These are phyloP conservation scores for Mortierella alpina DNA, from an alignment of 192 early-diverging fungal genomes.

Conservation along the genomic window DNA sequence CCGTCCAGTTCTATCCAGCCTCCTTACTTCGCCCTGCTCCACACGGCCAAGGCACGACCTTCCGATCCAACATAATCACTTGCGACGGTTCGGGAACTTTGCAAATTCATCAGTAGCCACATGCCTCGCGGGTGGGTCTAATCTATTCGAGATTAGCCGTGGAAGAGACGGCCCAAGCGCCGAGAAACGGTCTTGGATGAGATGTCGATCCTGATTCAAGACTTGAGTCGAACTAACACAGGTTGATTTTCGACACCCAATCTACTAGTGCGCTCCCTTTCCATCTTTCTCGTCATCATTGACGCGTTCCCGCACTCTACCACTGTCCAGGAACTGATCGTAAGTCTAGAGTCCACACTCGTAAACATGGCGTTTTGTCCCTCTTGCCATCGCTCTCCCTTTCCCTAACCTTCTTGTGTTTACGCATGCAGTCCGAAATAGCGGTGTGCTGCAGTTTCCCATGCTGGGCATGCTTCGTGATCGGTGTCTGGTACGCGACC, in stretches of 20 bases:
- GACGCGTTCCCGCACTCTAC: constrained; percentile 50
- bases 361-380: neutral
- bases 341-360: constrained; percentile 17
- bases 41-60: too few relatives aligned
- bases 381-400: neutral
- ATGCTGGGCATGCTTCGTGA: constrained; percentile 53
- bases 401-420: neutral
- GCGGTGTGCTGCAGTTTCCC: constrained; percentile 54
- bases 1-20: too few relatives aligned
- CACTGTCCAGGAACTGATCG: constrained; percentile 44
- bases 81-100: too few relatives aligned
- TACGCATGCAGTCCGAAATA: constrained; percentile 36
- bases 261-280: constrained; percentile 41
- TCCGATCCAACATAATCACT: too few relatives aligned
- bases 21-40: too few relatives aligned
- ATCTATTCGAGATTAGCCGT: too few relatives aligned
- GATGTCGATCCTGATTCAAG: neutral
- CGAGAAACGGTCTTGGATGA: too few relatives aligned
- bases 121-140: too few relatives aligned
- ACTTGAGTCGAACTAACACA: neutral
- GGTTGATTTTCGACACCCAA: too few relatives aligned
- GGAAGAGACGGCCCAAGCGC: too few relatives aligned
- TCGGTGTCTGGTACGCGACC: constrained; percentile 51
- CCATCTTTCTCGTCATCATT: constrained; percentile 48
- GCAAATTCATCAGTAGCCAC: too few relatives aligned